A percentile compares a stretch with the other conserved stretches of the same genome.
phyloP scores from a whole-genome alignment of 1,284 basidiomycete species.

The Paramarasmius palmivorus region DNA sequence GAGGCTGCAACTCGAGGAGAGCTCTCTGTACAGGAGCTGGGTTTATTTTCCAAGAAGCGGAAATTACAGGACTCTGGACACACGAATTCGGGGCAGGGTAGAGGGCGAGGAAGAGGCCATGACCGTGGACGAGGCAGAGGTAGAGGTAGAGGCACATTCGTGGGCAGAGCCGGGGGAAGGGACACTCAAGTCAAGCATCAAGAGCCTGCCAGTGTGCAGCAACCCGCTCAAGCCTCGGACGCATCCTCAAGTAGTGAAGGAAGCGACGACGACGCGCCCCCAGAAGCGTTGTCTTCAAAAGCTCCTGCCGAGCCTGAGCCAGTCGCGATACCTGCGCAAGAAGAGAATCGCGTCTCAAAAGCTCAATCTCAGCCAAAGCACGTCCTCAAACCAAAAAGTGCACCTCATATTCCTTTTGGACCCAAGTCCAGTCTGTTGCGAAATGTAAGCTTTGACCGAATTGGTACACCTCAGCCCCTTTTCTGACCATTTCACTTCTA shows the following conservation, averaged over 20 bases:
- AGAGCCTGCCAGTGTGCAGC: neutral
- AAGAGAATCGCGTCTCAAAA: conserved; percentile 1
- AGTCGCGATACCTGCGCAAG: no score
- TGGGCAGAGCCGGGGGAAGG: neutral
- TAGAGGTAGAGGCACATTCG: conserved; percentile 2
- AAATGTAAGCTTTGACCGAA: conserved; percentile 52
- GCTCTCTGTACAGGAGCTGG: conserved; percentile 50
- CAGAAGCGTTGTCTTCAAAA: conserved; percentile 65
- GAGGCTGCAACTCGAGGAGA: conserved; percentile 83
- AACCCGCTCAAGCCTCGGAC: conserved; percentile 17
- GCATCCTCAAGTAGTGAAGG: conserved; percentile 30
- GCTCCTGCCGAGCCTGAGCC: conserved; percentile 19
- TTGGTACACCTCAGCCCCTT: neutral
- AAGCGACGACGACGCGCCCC: conserved; percentile 47
- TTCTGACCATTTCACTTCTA: neutral
- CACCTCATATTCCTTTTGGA: conserved; percentile 67
- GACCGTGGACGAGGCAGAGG: conserved; percentile 34
- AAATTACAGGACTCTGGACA: conserved; percentile 25
- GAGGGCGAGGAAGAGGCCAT: conserved; percentile 28
- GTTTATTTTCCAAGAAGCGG: conserved; percentile 37
- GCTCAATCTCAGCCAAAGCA: conserved; percentile 26
- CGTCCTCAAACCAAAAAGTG: conserved; percentile 50
- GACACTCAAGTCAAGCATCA: neutral
- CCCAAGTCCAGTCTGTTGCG: conserved; percentile 69
- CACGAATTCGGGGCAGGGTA: conserved; percentile 20